A percentile compares a stretch with the other conserved stretches of the same genome.
phyloP scores from a whole-genome alignment of 805 yeast species.

The Candida odintsovae region DNA sequence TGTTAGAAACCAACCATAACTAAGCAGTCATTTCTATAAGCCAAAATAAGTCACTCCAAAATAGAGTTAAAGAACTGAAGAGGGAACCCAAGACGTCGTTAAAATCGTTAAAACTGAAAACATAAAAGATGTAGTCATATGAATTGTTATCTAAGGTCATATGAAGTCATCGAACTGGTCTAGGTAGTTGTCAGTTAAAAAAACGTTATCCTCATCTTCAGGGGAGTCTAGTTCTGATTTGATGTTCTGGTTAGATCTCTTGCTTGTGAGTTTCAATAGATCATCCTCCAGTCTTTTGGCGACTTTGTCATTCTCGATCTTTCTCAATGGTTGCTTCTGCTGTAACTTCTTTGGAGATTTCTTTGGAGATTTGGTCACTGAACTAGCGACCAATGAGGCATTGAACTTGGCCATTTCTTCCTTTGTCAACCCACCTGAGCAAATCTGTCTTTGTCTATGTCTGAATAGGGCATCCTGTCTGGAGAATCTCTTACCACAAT shows the following conservation, averaged over 20 bases:
- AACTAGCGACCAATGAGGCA: neutral
- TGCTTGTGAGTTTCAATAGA: neutral
- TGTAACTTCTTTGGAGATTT: conserved; percentile 13
- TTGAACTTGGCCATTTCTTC: conserved; percentile 1
- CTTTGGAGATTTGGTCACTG: conserved; percentile 8
- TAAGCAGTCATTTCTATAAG: too few species aligned
- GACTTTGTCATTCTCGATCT: conserved; percentile 6
- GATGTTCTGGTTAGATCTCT: neutral
- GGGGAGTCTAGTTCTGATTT: neutral
- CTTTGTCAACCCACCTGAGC: conserved; percentile 54
- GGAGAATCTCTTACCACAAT: conserved; percentile 92
- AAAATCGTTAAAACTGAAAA: neutral
- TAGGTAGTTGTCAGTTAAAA: neutral
- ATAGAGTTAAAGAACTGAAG: neutral
- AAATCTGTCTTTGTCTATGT: conserved; percentile 55
- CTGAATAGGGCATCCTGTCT: conserved; percentile 40
- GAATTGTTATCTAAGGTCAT: neutral
- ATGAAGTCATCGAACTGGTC: neutral
- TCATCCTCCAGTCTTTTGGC: conserved; percentile 8
- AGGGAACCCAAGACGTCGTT: neutral
- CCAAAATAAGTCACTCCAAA: too few species aligned
- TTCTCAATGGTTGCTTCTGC: neutral
- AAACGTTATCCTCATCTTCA: neutral
- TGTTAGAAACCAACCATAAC: too few species aligned
- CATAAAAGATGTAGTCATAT: too few species aligned